phyloP scores from a whole-genome alignment of 192 early-diverging fungal genomes.

The Paraglomus occultum region DNA sequence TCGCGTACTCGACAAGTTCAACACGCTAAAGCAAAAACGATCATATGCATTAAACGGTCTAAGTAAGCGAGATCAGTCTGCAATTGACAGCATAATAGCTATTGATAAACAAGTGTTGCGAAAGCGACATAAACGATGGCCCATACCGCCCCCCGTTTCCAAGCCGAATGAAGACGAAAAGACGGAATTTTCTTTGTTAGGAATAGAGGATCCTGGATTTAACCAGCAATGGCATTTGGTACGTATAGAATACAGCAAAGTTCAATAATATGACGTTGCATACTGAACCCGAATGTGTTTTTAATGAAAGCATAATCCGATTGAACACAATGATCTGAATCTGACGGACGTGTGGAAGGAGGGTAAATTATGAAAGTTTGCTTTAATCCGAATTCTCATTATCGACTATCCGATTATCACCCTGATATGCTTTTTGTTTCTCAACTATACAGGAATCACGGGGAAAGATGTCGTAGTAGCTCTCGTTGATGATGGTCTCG shows the following conservation, averaged over 20 bases:
- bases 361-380: constrained; percentile 41
- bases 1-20: constrained; percentile 41
- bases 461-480: constrained; percentile 85
- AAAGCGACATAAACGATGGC: constrained; percentile 37
- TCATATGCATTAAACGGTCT: background rate
- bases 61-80: constrained; percentile 14
- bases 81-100: constrained; percentile 21
- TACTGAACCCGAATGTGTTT: background rate
- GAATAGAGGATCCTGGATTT: constrained; percentile 74
- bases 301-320: constrained; percentile 45
- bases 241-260: constrained; percentile 9
- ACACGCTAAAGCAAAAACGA: constrained; percentile 25
- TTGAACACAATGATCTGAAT: constrained; percentile 85
- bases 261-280: background rate
- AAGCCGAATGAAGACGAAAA: constrained; percentile 25
- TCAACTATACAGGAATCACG: constrained; percentile 60
- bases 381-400: too few species aligned
- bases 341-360: constrained; percentile 89
- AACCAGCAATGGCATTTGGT: constrained; percentile 82
- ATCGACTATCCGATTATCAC: background rate
- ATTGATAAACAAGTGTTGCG: constrained; percentile 39
- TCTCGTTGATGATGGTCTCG: constrained; percentile 95
- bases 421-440: background rate
- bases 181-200: constrained; percentile 36
- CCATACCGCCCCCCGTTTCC: constrained; percentile 21